Percentiles rank a stretch among this genome's conserved stretches.
Evolutionary conservation across 2,329 filamentous ascomycete species (phyloP).

Genomic region (Arachnomyces sp.): DNA sequence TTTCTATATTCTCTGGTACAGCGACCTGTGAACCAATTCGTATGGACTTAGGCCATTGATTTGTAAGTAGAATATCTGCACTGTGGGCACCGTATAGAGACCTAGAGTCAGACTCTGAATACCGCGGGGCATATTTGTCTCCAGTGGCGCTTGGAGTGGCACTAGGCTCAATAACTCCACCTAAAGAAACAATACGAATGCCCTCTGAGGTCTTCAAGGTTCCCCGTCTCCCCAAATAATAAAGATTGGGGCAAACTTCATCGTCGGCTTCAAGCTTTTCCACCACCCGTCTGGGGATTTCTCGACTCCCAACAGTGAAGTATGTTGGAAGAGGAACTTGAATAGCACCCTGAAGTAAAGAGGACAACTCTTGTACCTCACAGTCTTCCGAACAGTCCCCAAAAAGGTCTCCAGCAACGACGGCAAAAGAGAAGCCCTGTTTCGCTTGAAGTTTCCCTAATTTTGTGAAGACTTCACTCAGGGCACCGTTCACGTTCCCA

Average conservation of each 20-base stretch:
- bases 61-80: conserved; percentile 81
- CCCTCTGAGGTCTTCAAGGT: conserved; percentile 85
- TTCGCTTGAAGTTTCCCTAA: conserved; percentile 73
- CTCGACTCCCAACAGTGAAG: conserved; percentile 69
- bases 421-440: conserved; percentile 78
- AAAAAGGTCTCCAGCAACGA: conserved; percentile 81
- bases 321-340: conserved; percentile 76
- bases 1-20: conserved; percentile 47
- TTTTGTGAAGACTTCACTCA: conserved; percentile 71
- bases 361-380: conserved; percentile 54
- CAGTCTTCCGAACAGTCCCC: conserved; percentile 38
- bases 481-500: conserved; percentile 72
- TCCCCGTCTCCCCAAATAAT: conserved; percentile 79
- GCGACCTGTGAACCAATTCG: conserved; percentile 59
- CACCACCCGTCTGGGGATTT: conserved; percentile 64
- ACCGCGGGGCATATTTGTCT: conserved; percentile 68
- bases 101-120: conserved; percentile 69
- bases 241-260: conserved; percentile 80
- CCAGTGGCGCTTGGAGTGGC: conserved; percentile 52
- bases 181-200: conserved; percentile 76
- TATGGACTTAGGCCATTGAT: conserved; percentile 73
- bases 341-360: conserved; percentile 66
- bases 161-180: conserved; percentile 59
- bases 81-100: conserved; percentile 66
- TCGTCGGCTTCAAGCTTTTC: conserved; percentile 66